A percentile compares a stretch with the other conserved stretches of the same genome.
These are phyloP conservation scores for Backusella macrospora DNA, from an alignment of 192 early-diverging fungal genomes.

Conservation along the genomic window DNA sequence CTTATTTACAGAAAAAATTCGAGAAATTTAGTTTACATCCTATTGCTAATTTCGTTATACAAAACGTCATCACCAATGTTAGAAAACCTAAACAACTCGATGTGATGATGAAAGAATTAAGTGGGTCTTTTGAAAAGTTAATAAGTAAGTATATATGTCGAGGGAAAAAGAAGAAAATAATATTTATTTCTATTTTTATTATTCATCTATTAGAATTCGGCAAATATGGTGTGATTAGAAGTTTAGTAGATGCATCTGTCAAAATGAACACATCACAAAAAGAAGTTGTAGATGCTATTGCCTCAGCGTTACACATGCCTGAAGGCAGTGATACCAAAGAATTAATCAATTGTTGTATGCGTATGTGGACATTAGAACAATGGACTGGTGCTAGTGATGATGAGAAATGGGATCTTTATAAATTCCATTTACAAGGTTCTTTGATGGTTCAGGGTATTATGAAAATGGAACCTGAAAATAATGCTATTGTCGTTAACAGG, in stretches of 20 bases:
- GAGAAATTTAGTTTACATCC: constrained; percentile 67
- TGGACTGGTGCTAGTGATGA: constrained; percentile 35
- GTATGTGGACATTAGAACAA: constrained; percentile 58
- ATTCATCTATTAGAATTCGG: constrained; percentile 35
- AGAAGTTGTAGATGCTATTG: constrained; percentile 57
- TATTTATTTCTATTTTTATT: neutral
- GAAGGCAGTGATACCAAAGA: constrained; percentile 48
- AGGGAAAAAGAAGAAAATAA: neutral
- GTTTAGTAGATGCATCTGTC: constrained; percentile 65
- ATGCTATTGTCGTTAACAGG: constrained; percentile 58
- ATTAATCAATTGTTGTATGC: constrained; percentile 61
- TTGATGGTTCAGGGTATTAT: constrained; percentile 68
- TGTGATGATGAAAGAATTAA: constrained; percentile 66
- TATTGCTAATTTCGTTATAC: constrained; percentile 85
- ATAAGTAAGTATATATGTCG: constrained; percentile 53
- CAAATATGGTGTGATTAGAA: constrained; percentile 74
- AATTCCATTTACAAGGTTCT: constrained; percentile 68
- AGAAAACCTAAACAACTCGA: constrained; percentile 62
- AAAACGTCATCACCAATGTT: constrained; percentile 68
- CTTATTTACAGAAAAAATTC: constrained; percentile 65
- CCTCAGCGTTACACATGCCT: constrained; percentile 54
- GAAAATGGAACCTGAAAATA: constrained; percentile 60
- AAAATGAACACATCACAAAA: constrained; percentile 61
- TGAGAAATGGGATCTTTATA: constrained; percentile 49
- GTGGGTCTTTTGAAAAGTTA: constrained; percentile 59